Evolutionary conservation across 2,329 filamentous ascomycete genomes (phyloP).

Genomic region (Ambrosiella beaveri): DNA sequence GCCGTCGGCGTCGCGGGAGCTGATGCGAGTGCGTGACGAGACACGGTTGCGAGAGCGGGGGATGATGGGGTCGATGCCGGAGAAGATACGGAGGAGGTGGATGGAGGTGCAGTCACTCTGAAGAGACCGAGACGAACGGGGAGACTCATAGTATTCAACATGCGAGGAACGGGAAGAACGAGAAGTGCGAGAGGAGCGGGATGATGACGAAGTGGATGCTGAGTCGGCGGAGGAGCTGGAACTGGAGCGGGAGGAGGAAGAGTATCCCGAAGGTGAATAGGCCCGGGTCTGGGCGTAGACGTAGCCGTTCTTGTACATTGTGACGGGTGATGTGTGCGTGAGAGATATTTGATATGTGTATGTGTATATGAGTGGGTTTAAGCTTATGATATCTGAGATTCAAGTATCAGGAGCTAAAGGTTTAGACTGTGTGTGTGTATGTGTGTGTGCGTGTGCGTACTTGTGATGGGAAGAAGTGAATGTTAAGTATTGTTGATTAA

Average conservation of each 20-base stretch:
- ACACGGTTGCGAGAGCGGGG: constrained; percentile 2
- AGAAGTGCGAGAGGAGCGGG: neutral
- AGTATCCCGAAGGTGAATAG: constrained; percentile 3
- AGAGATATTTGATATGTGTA: neutral
- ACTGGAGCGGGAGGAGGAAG: neutral
- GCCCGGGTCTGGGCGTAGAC: neutral
- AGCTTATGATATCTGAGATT: neutral
- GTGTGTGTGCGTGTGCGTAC: neutral
- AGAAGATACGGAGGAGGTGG: constrained; percentile 12
- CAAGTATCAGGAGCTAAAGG: neutral
- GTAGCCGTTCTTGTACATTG: neutral
- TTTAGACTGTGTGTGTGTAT: neutral
- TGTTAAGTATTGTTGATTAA: too few relatives aligned
- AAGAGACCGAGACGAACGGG: constrained; percentile 1
- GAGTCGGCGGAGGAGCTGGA: constrained; percentile 4
- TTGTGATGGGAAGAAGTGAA: too few relatives aligned
- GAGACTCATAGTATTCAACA: constrained; percentile 2
- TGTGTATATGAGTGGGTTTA: neutral
- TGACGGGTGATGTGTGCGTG: neutral
- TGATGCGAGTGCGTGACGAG: neutral
- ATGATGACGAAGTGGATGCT: neutral
- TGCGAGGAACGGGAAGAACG: neutral
- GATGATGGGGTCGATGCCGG: constrained; percentile 12
- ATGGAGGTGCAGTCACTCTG: constrained; percentile 6
- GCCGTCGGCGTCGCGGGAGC: neutral